Base-by-base conservation (phyloP, 805 yeast genomes). In the Kregervanrija fluxuum region DNA sequence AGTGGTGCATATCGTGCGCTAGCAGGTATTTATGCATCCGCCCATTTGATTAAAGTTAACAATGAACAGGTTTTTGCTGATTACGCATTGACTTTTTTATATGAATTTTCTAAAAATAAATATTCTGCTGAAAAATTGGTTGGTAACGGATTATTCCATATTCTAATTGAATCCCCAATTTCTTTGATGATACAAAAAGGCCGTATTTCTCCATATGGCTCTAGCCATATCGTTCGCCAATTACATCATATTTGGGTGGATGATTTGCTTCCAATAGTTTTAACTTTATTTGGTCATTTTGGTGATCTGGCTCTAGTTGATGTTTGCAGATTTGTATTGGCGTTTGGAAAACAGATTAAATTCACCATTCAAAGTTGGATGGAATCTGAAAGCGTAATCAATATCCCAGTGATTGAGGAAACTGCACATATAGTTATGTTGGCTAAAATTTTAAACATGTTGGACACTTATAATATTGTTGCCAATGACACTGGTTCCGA, bases 231-330 rank as follows among this genome's bases (percentile, higher is more conserved):
- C 11, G 38, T 49, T 36, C 37, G 38, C 6, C 52, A 53, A 38
- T 63, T 85, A 47, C 91, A 89, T 59, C 72, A 75, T 42, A 67
- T 85, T n/a, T 90, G 97, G 97, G 74, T 79, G n/a, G 79, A 82
- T 54, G 95, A 96, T 1, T 64, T 90, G 13, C 67, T 90, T 30
- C 80, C 93, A 0, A 75, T 86, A 5, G 65, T 84, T 15, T 64
- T 86, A 41, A 67, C 76, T 1, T 62, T 86, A 12, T 57, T 87
- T 35, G 70, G 80, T 28, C 74, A 72, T 40, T 76, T 88, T 47
- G 91, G 91, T 1, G 72, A 73, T 1, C 70, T 77, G 37, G 68
- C 83, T 2, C 52, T 82, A 1, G 80, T 87, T 2, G 93, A 87
- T 46, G 65, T 80, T 8, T 74, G 83, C 47, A 65, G 77, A 38